phyloP scores from a whole-genome alignment of 176 grass and related monocot species.

The Dactylis glomerata region DNA sequence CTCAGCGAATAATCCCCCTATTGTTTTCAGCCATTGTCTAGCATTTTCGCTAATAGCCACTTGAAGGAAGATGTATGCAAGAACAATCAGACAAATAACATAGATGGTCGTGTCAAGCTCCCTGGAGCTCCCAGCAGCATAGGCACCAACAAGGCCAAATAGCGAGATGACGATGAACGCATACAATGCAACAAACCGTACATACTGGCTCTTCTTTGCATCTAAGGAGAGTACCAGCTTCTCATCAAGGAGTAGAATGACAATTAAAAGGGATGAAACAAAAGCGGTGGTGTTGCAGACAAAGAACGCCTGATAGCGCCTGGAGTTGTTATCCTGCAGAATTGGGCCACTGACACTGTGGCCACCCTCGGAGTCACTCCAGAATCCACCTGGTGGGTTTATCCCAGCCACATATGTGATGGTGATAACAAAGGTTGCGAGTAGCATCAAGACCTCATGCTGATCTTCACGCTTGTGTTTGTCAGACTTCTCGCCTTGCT shows the following conservation, averaged over 20 bases:
- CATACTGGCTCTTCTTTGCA: background rate
- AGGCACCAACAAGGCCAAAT: background rate
- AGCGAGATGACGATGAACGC: background rate
- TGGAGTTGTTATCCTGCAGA: background rate
- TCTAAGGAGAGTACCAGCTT: background rate
- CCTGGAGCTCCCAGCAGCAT: slow-evolving; percentile 18
- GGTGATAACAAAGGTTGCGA: slow-evolving; percentile 13
- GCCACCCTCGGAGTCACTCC: background rate
- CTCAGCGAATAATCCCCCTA: background rate
- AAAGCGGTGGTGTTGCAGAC: slow-evolving; percentile 22
- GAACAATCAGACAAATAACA: background rate
- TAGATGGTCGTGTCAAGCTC: background rate
- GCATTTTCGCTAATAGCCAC: background rate
- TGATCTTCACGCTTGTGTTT: background rate
- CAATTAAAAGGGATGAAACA: slow-evolving; percentile 11
- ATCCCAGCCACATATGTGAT: slow-evolving; percentile 34
- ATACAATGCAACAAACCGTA: background rate
- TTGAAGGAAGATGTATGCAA: background rate
- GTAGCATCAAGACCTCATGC: slow-evolving; percentile 18
- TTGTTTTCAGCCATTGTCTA: background rate
- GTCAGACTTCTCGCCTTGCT: background rate
- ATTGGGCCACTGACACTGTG: background rate
- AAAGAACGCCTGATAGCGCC: slow-evolving; percentile 20
- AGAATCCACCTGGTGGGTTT: slow-evolving; percentile 32
- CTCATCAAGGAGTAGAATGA: slow-evolving; percentile 14